A percentile compares a stretch with the other conserved stretches of the same genome.
Conservation (phyloP, 1,284 basidiomycete species). For the Pascua sp. region DNA sequence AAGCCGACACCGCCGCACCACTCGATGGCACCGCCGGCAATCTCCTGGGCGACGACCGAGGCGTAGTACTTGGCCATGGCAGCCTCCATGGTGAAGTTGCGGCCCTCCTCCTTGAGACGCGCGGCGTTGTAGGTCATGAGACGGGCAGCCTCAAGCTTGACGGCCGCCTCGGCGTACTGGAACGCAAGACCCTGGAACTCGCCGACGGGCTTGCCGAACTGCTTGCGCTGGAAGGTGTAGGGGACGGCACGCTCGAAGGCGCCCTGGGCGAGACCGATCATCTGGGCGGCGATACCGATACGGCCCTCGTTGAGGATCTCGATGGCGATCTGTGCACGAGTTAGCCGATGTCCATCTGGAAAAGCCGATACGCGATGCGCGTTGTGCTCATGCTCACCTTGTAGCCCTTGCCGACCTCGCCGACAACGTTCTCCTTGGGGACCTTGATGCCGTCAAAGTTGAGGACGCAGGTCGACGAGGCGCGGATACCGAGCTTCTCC, state of each 20-base stretch:
- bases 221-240: conserved; percentile 84
- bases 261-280: conserved; percentile 95
- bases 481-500: conserved; percentile 93
- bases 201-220: conserved; percentile 90
- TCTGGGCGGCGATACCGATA: conserved; percentile 95
- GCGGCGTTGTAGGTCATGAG: conserved; percentile 96
- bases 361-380: too few species aligned
- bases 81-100: conserved; percentile 83
- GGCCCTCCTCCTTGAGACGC: conserved; percentile 78
- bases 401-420: conserved; percentile 81
- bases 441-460: conserved; percentile 94
- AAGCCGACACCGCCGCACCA: conserved; percentile 96
- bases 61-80: conserved; percentile 95
- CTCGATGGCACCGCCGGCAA: conserved; percentile 86
- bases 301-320: conserved; percentile 97
- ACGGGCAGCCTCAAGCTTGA: conserved; percentile 88
- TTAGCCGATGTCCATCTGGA: too few species aligned
- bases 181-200: conserved; percentile 83
- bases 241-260: conserved; percentile 90
- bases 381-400: conserved; percentile 54
- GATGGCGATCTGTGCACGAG: conserved; percentile 69
- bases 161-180: conserved; percentile 85
- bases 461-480: conserved; percentile 94
- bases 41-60: conserved; percentile 82
- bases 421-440: conserved; percentile 89